phyloP scores from a whole-genome alignment of 1,284 basidiomycete species.

The Cutaneotrichosporon cavernicola region DNA sequence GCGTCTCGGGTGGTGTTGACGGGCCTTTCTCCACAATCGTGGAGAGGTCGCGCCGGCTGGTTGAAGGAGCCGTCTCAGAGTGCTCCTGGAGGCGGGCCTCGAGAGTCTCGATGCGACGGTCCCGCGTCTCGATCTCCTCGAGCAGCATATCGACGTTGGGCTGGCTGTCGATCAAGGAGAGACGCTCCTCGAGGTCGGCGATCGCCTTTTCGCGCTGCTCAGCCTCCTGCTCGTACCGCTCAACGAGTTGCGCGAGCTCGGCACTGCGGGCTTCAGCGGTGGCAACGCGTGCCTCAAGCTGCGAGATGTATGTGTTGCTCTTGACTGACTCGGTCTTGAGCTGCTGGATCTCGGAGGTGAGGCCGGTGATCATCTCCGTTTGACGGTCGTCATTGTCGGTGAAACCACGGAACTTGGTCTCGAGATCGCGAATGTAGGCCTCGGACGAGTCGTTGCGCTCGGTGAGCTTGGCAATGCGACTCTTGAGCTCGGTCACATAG shows the following conservation, averaged over 20 bases:
- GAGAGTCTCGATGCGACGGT: slow-evolving; percentile 69
- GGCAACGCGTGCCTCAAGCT: slow-evolving; percentile 77
- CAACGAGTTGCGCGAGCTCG: slow-evolving; percentile 67
- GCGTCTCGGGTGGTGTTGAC: slow-evolving; percentile 27
- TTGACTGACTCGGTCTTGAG: slow-evolving; percentile 73
- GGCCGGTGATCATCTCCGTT: slow-evolving; percentile 71
- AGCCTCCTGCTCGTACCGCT: slow-evolving; percentile 72
- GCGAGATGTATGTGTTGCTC: slow-evolving; percentile 77
- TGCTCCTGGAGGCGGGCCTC: slow-evolving; percentile 63
- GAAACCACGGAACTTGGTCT: slow-evolving; percentile 79
- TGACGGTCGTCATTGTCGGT: slow-evolving; percentile 74
- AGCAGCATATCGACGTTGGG: slow-evolving; percentile 58
- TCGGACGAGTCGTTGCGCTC: slow-evolving; percentile 90
- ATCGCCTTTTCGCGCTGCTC: slow-evolving; percentile 67
- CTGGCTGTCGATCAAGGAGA: slow-evolving; percentile 66
- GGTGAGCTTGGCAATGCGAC: slow-evolving; percentile 73
- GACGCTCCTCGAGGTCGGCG: slow-evolving; percentile 66
- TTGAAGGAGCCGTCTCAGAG: neutral
- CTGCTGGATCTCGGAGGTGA: slow-evolving; percentile 76
- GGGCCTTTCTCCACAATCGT: slow-evolving; percentile 41
- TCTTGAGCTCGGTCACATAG: slow-evolving; percentile 79
- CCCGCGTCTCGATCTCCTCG: slow-evolving; percentile 75
- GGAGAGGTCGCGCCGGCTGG: slow-evolving; percentile 35
- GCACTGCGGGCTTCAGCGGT: slow-evolving; percentile 75
- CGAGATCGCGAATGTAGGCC: slow-evolving; percentile 87